Percentiles rank a stretch among this genome's conserved stretches.
Conservation (phyloP, 345 rosid genomes). For the Rubroshorea leprosula region DNA sequence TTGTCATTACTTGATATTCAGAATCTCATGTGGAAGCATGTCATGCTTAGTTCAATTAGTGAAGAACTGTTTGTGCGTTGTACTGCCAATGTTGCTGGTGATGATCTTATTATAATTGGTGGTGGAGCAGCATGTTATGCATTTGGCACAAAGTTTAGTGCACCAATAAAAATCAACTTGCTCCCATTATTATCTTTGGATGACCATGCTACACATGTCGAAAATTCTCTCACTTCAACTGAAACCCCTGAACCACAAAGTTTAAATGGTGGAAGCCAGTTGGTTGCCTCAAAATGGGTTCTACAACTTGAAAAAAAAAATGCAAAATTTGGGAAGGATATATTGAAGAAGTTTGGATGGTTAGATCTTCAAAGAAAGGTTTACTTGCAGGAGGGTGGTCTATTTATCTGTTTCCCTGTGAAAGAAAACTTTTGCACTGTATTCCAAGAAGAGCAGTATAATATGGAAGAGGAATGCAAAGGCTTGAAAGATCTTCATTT, state of each 20-base stretch:
- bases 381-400: conserved; percentile 40
- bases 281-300: conserved; percentile 30
- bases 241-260: conserved; percentile 19
- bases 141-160: conserved; percentile 90
- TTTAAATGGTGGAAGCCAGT: conserved; percentile 14
- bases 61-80: conserved; percentile 68
- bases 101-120: conserved; percentile 72
- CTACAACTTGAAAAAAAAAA: conserved; percentile 53
- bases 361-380: conserved; percentile 75
- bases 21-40: conserved; percentile 51
- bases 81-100: conserved; percentile 61
- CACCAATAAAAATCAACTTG: conserved; percentile 65
- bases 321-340: conserved; percentile 79
- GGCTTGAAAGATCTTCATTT: conserved; percentile 23
- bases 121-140: conserved; percentile 98
- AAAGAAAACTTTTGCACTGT: conserved; percentile 46
- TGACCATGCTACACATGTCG: conserved; percentile 17
- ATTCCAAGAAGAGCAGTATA: conserved; percentile 33
- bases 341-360: conserved; percentile 82
- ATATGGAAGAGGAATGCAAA: conserved; percentile 20
- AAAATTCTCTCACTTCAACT: conserved; percentile 17
- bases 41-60: conserved; percentile 51
- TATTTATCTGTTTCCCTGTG: conserved; percentile 71
- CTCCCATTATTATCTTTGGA: conserved; percentile 30
- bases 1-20: conserved; percentile 62